Evolutionary conservation across 768 basidiomycete species (phyloP), one percentile per base, ranked within the genome.

Genomic region (Mycena metata): DNA sequence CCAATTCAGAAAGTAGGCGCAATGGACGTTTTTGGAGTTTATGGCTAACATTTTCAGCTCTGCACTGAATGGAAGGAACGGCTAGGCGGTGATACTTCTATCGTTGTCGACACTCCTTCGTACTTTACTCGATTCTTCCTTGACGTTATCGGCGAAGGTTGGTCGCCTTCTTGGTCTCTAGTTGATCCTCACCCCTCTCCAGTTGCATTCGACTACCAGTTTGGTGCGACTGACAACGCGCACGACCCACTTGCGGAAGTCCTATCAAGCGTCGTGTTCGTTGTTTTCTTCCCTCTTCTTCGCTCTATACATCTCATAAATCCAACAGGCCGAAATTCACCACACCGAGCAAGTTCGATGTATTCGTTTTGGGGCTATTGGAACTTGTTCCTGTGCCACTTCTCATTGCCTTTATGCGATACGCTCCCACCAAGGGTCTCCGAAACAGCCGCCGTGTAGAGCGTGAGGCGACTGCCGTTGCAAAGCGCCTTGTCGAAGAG

Each of bases 91-190:
- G 79, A 82, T 54, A 81, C 82, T 66, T 79, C 79, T 10, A 75
- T 78, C 1, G 80, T 84, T 21, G 66, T 89, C 12, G 84, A 88
- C 71, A 80, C 88, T 2, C 83, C 85, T 21, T 76, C 80, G 17
- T 86, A 86, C 84, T 80, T 86, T 49, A 83, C 84, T 46, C 81
- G 85, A n/a, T 80, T 83, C 2, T 83, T 84, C 0, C 84, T 86
- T 79, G 85, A 86, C 73, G 82, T 83, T 16, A 81, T 86, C 60
- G 85, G 85, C 35, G 83, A 84, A 82, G 85, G 85, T 85, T 5
- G 5, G 58, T 24, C 5, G n/a, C 19, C 23, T 24, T 49, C 47
- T 49, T 30, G 30, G 30, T 7, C 21, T 23, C 39, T 11, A 9
- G 39, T 39, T 39, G 2, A 39, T 10, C 5, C 15, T 39, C 10